These are phyloP conservation scores for Phylloporus rhodoxanthus DNA, from an alignment of 768 basidiomycete genomes.

Conservation along the genomic window DNA sequence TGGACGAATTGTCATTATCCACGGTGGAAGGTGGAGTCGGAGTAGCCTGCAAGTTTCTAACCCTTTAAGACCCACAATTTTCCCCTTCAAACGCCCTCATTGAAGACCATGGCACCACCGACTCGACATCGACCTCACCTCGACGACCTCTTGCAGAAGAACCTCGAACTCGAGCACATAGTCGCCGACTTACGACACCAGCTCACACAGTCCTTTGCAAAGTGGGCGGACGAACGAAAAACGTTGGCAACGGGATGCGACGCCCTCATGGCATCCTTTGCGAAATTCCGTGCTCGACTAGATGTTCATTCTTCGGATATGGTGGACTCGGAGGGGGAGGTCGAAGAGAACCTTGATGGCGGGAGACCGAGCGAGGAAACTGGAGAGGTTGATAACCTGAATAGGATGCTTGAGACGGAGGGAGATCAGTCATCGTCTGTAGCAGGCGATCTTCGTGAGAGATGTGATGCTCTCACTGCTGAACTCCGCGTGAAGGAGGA, in stretches of 20 bases:
- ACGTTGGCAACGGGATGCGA: slow-evolving; percentile 18
- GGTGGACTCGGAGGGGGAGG: slow-evolving; percentile 23
- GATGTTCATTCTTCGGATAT: slow-evolving; percentile 18
- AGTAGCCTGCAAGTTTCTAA: background rate
- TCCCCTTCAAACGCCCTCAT: background rate
- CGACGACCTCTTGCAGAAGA: slow-evolving; percentile 25
- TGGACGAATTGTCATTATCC: background rate
- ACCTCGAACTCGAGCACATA: slow-evolving; percentile 25
- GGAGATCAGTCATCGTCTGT: slow-evolving; percentile 5
- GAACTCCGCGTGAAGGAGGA: slow-evolving; percentile 19
- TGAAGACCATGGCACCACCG: slow-evolving; percentile 21
- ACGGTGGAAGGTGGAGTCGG: background rate
- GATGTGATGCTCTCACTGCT: slow-evolving; percentile 12
- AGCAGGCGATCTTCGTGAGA: slow-evolving; percentile 7
- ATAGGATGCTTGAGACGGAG: slow-evolving; percentile 2
- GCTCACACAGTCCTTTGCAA: slow-evolving; percentile 25
- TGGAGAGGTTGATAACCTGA: slow-evolving; percentile 8
- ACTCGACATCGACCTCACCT: slow-evolving; percentile 24
- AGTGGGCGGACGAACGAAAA: slow-evolving; percentile 28
- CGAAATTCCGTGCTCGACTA: slow-evolving; percentile 24
- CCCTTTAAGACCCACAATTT: background rate
- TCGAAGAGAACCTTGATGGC: slow-evolving; percentile 18
- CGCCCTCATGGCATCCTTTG: slow-evolving; percentile 28
- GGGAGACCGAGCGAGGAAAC: slow-evolving; percentile 13
- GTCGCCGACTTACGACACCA: slow-evolving; percentile 26